These are phyloP conservation scores for Coemansia sp. DNA, from an alignment of 192 early-diverging fungal species.

Conservation along the genomic window DNA sequence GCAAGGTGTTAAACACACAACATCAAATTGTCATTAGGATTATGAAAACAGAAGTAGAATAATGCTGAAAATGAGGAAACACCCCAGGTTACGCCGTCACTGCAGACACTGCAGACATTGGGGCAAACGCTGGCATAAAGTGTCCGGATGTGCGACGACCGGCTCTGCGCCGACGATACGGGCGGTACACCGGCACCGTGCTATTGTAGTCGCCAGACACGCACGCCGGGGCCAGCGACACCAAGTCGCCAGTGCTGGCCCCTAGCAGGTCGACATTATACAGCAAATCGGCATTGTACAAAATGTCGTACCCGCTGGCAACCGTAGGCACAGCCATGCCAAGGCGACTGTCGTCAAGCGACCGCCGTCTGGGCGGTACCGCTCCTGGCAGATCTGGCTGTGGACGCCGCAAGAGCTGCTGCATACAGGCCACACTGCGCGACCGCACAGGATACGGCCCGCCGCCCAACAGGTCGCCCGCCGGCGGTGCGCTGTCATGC, in stretches of 20 bases:
- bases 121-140: constrained; percentile 6
- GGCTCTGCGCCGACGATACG: not conserved
- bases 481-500: constrained; percentile 4
- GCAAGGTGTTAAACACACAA: not conserved
- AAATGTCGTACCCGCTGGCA: not conserved
- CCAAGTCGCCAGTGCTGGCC: constrained; percentile 37
- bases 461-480: not conserved
- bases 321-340: not conserved
- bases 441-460: constrained; percentile 9
- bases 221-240: constrained; percentile 27
- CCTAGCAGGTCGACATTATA: constrained; percentile 27
- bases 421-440: constrained; percentile 19
- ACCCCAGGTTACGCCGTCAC: too few relatives aligned
- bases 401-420: not conserved
- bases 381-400: not conserved
- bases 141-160: not conserved
- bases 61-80: not conserved
- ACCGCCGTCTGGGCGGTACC: constrained; percentile 1
- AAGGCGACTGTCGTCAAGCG: constrained; percentile 1
- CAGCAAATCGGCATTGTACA: constrained; percentile 13
- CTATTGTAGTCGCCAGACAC: not conserved
- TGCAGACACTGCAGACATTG: constrained; percentile 2
- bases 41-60: not conserved
- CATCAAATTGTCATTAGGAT: not conserved
- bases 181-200: not conserved